These are phyloP conservation scores for Citrullus amarus DNA, from an alignment of 306 rosid species.

Conservation along the genomic window DNA sequence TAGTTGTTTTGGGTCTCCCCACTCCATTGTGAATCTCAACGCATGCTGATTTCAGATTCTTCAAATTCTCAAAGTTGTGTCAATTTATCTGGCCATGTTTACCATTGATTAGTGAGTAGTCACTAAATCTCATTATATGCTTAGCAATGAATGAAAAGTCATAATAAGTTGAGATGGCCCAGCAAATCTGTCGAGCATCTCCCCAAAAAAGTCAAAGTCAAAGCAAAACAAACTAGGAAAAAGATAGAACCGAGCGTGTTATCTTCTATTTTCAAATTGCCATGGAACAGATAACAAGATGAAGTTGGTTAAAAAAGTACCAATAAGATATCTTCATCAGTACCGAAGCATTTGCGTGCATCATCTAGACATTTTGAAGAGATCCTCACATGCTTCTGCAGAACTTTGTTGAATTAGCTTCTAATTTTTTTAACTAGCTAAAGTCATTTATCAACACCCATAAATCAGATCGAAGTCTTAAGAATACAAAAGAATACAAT, in stretches of 20 bases:
- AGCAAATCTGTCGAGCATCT: background rate
- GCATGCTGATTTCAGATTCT: too few relatives aligned
- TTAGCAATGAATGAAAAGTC: background rate
- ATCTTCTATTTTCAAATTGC: background rate
- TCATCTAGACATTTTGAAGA: constrained; percentile 69
- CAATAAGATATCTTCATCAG: constrained; percentile 94
- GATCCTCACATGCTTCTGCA: constrained; percentile 65
- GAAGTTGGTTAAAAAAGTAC: constrained; percentile 28
- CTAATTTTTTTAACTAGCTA: background rate
- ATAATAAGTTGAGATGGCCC: background rate
- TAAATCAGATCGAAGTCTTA: background rate
- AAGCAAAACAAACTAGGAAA: background rate
- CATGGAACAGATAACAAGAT: background rate
- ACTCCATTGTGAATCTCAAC: too few relatives aligned
- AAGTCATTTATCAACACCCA: background rate
- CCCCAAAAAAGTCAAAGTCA: background rate
- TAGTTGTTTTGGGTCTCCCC: too few relatives aligned
- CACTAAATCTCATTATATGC: too few relatives aligned
- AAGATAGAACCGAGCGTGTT: background rate
- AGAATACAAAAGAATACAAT: background rate
- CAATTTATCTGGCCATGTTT: background rate
- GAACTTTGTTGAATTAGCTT: background rate
- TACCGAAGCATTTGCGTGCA: constrained; percentile 89
- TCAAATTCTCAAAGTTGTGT: background rate
- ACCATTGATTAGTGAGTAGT: background rate